Conservation (phyloP, 352 stramenopile species). For the Globisporangium irregulare region DNA sequence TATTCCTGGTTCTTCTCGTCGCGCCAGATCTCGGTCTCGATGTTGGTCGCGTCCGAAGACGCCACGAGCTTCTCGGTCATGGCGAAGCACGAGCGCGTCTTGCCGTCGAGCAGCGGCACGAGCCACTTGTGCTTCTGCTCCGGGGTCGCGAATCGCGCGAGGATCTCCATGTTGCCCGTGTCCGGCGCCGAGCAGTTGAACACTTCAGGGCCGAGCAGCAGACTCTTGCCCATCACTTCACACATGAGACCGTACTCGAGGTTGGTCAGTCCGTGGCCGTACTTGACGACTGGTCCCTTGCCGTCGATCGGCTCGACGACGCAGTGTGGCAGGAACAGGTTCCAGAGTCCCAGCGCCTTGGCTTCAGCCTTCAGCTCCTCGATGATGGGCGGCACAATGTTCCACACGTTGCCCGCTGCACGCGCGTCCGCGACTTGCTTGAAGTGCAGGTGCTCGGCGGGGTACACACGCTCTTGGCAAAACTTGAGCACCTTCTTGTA, state of each 20-base stretch:
- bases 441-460: conserved; percentile 86
- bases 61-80: conserved; percentile 98
- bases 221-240: conserved; percentile 92
- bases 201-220: conserved; percentile 90
- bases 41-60: conserved; percentile 96
- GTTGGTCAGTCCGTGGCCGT: conserved; percentile 74
- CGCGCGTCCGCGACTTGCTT: conserved; percentile 59
- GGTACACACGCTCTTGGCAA: conserved; percentile 88
- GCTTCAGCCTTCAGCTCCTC: conserved; percentile 90
- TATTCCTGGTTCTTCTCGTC: conserved; percentile 80
- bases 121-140: conserved; percentile 94
- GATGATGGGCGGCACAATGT: conserved; percentile 85
- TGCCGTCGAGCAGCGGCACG: conserved; percentile 89
- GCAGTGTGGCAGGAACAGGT: conserved; percentile 91
- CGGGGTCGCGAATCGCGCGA: conserved; percentile 91
- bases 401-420: conserved; percentile 65
- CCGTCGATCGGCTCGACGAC: conserved; percentile 43
- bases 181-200: conserved; percentile 97
- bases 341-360: conserved; percentile 93
- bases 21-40: conserved; percentile 79
- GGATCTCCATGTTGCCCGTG: conserved; percentile 99
- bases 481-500: conserved; percentile 88
- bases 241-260: conserved; percentile 96
- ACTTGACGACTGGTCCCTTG: conserved; percentile 45
- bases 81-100: conserved; percentile 94